Percentiles rank a stretch among this genome's conserved stretches.
Conservation (phyloP, 805 yeast species). For the Huiozyma naganishii region DNA sequence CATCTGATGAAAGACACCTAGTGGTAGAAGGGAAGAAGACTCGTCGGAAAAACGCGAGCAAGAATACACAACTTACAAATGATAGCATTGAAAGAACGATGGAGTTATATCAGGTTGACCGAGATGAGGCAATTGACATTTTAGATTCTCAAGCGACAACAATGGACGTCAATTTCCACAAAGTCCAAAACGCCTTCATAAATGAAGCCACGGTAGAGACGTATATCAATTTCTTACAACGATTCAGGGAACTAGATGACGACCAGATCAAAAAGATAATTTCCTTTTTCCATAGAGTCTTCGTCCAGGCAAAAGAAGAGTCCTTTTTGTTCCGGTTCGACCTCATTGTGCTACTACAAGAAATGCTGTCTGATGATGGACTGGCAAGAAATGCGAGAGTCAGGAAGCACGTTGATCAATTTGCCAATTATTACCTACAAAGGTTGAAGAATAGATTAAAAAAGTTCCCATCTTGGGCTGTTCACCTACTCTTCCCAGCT, state of each 20-base stretch:
- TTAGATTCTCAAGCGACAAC: constrained; percentile 8
- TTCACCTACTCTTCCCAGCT: constrained; percentile 61
- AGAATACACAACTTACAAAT: constrained; percentile 6
- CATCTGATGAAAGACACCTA: constrained; percentile 39
- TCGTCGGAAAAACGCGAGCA: constrained; percentile 19
- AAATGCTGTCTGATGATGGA: constrained; percentile 42
- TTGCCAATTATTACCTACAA: constrained; percentile 55
- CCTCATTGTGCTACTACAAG: constrained; percentile 49
- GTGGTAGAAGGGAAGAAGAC: constrained; percentile 38
- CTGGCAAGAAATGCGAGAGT: constrained; percentile 36
- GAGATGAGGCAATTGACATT: constrained; percentile 26
- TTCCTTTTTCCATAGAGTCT: constrained; percentile 59
- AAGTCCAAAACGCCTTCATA: constrained; percentile 16
- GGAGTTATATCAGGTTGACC: constrained; percentile 23
- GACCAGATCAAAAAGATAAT: constrained; percentile 52
- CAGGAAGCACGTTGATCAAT: constrained; percentile 51
- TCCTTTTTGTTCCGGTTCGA: constrained; percentile 58
- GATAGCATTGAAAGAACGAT: constrained; percentile 30
- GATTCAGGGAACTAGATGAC: constrained; percentile 52
- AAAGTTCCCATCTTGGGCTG: constrained; percentile 42
- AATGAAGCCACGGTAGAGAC: constrained; percentile 52
- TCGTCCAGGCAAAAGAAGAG: constrained; percentile 51
- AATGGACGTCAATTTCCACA: constrained; percentile 15
- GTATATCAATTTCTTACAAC: constrained; percentile 49
- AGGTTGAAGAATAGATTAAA: constrained; percentile 39